These are phyloP conservation scores for Zostera marina DNA, from an alignment of 116 monocot species.

Conservation along the genomic window DNA sequence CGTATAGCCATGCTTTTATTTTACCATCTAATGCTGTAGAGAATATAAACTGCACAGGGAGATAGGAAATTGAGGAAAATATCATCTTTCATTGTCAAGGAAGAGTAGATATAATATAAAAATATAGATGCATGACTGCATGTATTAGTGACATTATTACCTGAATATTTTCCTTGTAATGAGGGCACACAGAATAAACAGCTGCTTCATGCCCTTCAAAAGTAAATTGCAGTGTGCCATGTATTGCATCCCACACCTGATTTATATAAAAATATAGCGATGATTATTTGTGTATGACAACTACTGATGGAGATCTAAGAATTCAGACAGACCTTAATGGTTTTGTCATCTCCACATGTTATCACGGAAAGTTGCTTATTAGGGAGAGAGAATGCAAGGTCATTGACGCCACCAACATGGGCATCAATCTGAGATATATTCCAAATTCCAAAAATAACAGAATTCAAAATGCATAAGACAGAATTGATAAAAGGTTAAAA, in stretches of 20 bases:
- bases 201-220: conserved; percentile 93
- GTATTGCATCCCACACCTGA: conserved; percentile 93
- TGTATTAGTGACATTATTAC: conserved; percentile 12
- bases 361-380: conserved; percentile 69
- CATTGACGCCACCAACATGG: conserved; percentile 85
- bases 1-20: conserved; percentile 98
- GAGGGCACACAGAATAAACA: conserved; percentile 89
- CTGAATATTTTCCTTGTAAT: conserved; percentile 91
- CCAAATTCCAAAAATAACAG: neutral
- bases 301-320: neutral
- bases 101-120: neutral
- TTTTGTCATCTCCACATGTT: conserved; percentile 91
- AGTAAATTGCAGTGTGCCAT: conserved; percentile 49
- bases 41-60: conserved; percentile 67
- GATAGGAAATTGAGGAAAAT: neutral
- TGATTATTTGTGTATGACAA: neutral
- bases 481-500: neutral
- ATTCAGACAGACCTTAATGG: conserved; percentile 46
- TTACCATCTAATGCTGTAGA: conserved; percentile 96
- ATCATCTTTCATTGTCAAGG: neutral
- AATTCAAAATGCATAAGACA: neutral
- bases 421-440: conserved; percentile 58
- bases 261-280: neutral
- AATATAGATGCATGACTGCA: neutral
- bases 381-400: conserved; percentile 78